These are phyloP conservation scores for Chaetomidium leptoderma DNA, from an alignment of 495 filamentous ascomycete genomes.

Conservation along the genomic window DNA sequence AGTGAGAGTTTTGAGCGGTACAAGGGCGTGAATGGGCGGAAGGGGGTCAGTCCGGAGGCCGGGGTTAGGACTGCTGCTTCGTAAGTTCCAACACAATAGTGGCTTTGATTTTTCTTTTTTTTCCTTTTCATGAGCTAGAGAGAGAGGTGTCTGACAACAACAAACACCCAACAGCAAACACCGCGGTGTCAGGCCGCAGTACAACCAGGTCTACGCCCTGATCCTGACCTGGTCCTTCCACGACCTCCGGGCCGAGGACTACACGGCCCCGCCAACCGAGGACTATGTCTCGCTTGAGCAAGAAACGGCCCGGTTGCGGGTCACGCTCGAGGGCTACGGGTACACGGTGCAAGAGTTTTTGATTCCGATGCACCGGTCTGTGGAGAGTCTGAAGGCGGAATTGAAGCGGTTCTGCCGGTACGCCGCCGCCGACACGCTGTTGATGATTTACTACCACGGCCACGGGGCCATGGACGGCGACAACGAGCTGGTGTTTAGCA, in stretches of 20 bases:
- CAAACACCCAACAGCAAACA: conserved; percentile 16
- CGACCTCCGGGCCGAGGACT: conserved; percentile 27
- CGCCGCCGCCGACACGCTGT: conserved; percentile 29
- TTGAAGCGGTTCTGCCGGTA: conserved; percentile 25
- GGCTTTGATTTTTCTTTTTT: no score
- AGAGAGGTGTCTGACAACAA: background rate
- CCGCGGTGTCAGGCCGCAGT: conserved; percentile 15
- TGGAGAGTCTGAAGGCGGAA: conserved; percentile 13
- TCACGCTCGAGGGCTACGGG: conserved; percentile 27
- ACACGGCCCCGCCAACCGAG: conserved; percentile 23
- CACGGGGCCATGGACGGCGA: conserved; percentile 33
- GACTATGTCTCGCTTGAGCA: conserved; percentile 34
- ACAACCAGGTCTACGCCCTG: conserved; percentile 29
- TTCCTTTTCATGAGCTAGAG: background rate
- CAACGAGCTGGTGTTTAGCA: conserved; percentile 36
- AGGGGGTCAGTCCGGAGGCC: conserved; percentile 6
- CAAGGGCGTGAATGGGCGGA: background rate
- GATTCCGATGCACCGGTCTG: conserved; percentile 30
- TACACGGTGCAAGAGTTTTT: conserved; percentile 28
- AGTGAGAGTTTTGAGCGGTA: conserved; percentile 18
- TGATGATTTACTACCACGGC: conserved; percentile 36
- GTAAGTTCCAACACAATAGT: no score
- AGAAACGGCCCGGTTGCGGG: conserved; percentile 29
- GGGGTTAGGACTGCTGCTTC: conserved; percentile 1
- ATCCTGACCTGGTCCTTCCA: conserved; percentile 36